phyloP scores from a whole-genome alignment of 208 protist species.

The Leishmania braziliensis region DNA sequence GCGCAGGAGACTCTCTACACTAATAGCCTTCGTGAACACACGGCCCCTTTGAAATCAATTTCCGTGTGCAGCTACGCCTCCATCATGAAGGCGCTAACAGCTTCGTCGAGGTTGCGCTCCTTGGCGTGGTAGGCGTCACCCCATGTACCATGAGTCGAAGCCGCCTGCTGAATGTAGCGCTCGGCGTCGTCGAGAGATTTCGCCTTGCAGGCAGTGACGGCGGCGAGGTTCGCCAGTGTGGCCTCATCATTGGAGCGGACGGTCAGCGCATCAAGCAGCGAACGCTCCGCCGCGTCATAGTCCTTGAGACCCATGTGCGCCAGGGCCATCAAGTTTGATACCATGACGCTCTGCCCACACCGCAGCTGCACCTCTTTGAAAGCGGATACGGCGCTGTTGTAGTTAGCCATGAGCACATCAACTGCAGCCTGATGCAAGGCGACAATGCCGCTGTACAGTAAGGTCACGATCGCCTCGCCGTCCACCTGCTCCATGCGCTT shows the following conservation, averaged over 20 bases:
- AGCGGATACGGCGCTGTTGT: conserved; percentile 48
- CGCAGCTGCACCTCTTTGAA: conserved; percentile 83
- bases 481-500: conserved; percentile 81
- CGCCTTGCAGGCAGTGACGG: conserved; percentile 49
- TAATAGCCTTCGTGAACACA: background rate
- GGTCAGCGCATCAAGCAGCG: conserved; percentile 72
- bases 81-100: conserved; percentile 44
- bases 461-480: conserved; percentile 77
- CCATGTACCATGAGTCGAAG: conserved; percentile 43
- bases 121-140: conserved; percentile 31
- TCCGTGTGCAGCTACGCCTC: conserved; percentile 3
- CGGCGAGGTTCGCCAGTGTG: conserved; percentile 82
- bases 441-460: conserved; percentile 72
- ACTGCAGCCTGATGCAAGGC: conserved; percentile 53
- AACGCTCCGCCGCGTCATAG: conserved; percentile 71
- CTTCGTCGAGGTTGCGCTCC: conserved; percentile 47
- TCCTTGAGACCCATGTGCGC: conserved; percentile 68
- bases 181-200: conserved; percentile 57
- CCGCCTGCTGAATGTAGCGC: conserved; percentile 66
- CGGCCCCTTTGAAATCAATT: too few relatives aligned
- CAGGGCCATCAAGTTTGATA: conserved; percentile 79
- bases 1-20: background rate
- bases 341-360: conserved; percentile 65
- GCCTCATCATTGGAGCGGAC: conserved; percentile 68
- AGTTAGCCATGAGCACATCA: conserved; percentile 32